Percentiles rank a stretch among this genome's conserved stretches.
phyloP scores from a whole-genome alignment of 2,329 filamentous ascomycete species.

The Paracamarosporium sp. region DNA sequence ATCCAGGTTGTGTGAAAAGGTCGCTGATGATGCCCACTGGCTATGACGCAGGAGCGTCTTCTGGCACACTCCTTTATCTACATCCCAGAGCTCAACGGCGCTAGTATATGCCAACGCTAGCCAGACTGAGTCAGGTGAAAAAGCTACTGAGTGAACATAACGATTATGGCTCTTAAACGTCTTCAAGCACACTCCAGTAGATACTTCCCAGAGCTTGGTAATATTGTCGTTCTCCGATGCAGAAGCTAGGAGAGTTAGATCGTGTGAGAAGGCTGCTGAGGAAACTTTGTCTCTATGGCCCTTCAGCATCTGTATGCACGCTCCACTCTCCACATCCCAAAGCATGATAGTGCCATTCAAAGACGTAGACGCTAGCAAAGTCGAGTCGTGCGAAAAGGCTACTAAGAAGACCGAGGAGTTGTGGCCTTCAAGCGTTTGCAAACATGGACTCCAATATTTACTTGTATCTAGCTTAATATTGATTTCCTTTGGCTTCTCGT shows the following conservation, averaged over 20 bases:
- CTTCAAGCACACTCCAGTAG: conserved; percentile 16
- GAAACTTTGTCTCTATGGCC: conserved; percentile 44
- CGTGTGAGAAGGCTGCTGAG: conserved; percentile 55
- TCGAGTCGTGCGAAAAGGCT: conserved; percentile 11
- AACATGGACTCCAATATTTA: conserved; percentile 16
- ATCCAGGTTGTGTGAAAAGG: conserved; percentile 8
- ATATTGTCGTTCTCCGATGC: neutral
- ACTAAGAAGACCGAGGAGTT: conserved; percentile 60
- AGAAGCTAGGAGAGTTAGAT: neutral
- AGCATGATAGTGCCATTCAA: neutral
- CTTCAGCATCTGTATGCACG: conserved; percentile 25
- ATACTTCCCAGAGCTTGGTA: neutral
- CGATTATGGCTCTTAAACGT: conserved; percentile 19
- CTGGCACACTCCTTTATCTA: too few relatives aligned
- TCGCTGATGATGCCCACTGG: conserved; percentile 64
- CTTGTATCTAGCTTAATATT: conserved; percentile 11
- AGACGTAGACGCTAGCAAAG: neutral
- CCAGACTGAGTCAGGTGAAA: conserved; percentile 3
- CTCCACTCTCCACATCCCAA: conserved; percentile 5
- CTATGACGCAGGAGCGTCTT: too few relatives aligned
- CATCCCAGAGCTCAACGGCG: too few relatives aligned
- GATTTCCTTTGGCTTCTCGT: conserved; percentile 7
- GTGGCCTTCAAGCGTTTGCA: conserved; percentile 22
- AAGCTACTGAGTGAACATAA: conserved; percentile 60
- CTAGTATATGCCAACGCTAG: too few relatives aligned